A percentile compares a stretch with the other conserved stretches of the same genome.
Evolutionary conservation across 2,329 filamentous ascomycete species (phyloP).

Genomic region (Aschersonia sp.): DNA sequence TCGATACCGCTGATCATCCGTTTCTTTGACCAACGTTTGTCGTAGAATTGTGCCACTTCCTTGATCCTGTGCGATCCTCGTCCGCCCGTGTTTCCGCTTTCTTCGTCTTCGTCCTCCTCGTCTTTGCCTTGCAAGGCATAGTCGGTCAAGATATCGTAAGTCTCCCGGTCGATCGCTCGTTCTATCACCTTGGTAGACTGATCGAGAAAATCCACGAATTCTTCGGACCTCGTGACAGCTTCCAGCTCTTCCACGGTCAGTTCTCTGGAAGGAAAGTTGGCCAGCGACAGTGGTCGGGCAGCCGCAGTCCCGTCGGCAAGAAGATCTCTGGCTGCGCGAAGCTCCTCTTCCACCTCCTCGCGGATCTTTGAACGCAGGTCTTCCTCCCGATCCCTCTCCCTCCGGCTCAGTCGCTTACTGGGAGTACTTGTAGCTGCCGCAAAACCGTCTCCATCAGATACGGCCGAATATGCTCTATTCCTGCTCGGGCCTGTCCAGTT

Average conservation of each 20-base stretch:
- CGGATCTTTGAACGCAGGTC: slow-evolving; percentile 74
- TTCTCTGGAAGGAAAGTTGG: slow-evolving; percentile 63
- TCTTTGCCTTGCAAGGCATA: slow-evolving; percentile 73
- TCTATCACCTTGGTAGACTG: slow-evolving; percentile 95
- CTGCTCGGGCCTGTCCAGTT: slow-evolving; percentile 47
- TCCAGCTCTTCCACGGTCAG: slow-evolving; percentile 75
- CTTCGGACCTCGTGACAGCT: slow-evolving; percentile 80
- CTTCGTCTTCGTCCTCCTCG: slow-evolving; percentile 70
- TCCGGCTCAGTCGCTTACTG: slow-evolving; percentile 62
- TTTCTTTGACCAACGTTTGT: slow-evolving; percentile 93
- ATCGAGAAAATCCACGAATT: slow-evolving; percentile 91
- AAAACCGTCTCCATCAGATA: slow-evolving; percentile 47
- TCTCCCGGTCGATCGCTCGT: slow-evolving; percentile 79
- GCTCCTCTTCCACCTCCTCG: slow-evolving; percentile 83
- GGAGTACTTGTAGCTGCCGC: slow-evolving; percentile 41
- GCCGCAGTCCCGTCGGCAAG: slow-evolving; percentile 27
- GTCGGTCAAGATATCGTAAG: slow-evolving; percentile 86
- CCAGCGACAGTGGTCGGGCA: slow-evolving; percentile 10
- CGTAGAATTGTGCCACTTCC: slow-evolving; percentile 85
- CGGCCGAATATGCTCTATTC: slow-evolving; percentile 22
- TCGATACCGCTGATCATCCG: slow-evolving; percentile 91
- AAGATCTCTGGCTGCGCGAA: slow-evolving; percentile 56
- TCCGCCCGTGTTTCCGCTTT: slow-evolving; percentile 52
- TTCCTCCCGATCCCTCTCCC: slow-evolving; percentile 73
- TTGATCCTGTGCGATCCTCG: slow-evolving; percentile 64